Percentiles rank a stretch among this genome's conserved stretches.
phyloP scores from a whole-genome alignment of 352 stramenopile genomes.

The Pythium rhizo-oryzae region DNA sequence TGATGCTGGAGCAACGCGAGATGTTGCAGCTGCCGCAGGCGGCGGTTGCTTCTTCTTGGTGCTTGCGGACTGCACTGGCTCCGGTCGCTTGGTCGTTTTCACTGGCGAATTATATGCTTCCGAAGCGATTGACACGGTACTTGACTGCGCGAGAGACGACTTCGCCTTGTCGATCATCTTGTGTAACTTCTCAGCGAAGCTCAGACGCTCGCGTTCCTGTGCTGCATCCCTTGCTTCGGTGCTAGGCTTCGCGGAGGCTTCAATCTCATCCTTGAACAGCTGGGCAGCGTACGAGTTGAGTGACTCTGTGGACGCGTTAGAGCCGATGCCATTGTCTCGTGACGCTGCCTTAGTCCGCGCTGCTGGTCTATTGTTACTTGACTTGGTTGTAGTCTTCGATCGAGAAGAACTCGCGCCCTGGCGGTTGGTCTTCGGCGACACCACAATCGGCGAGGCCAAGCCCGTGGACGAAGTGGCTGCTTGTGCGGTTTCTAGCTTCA shows the following conservation, averaged over 20 bases:
- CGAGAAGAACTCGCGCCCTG: background rate
- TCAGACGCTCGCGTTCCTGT: slow-evolving; percentile 60
- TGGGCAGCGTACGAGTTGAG: slow-evolving; percentile 69
- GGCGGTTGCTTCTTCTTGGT: slow-evolving; percentile 13
- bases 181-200: slow-evolving; percentile 85
- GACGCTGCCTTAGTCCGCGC: background rate
- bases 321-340: slow-evolving; percentile 9
- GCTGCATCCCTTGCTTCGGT: background rate
- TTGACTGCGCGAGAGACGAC: slow-evolving; percentile 43
- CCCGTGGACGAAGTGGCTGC: slow-evolving; percentile 15
- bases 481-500: slow-evolving; percentile 16
- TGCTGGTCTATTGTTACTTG: background rate
- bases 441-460: slow-evolving; percentile 32
- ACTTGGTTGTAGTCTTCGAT: slow-evolving; percentile 22
- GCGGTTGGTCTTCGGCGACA: slow-evolving; percentile 16
- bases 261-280: slow-evolving; percentile 61
- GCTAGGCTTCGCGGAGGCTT: background rate
- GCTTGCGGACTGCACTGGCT: background rate
- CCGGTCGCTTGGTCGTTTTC: slow-evolving; percentile 6
- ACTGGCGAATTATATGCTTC: slow-evolving; percentile 6
- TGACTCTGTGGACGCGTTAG: slow-evolving; percentile 47
- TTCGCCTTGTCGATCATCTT: slow-evolving; percentile 90
- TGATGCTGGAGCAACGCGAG: slow-evolving; percentile 16
- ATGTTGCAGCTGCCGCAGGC: background rate
- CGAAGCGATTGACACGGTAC: slow-evolving; percentile 5